These are phyloP conservation scores for Aspergillus carbonarius DNA, from an alignment of 2,329 filamentous ascomycete species.

Conservation along the genomic window DNA sequence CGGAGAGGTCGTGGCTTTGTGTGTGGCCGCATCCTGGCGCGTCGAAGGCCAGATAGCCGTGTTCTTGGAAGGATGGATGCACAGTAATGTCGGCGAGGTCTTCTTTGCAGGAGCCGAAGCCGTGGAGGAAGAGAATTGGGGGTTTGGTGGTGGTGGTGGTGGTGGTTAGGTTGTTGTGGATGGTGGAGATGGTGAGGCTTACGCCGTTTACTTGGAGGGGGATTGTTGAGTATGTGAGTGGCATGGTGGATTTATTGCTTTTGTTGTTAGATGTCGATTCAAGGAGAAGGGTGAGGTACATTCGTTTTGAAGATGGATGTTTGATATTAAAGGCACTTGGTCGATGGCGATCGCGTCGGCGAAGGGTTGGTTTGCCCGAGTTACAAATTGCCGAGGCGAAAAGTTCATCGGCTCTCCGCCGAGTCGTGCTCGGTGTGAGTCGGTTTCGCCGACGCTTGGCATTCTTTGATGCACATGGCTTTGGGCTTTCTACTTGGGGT, in stretches of 20 bases:
- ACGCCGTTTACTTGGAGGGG: slow-evolving; percentile 22
- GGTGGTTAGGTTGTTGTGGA: slow-evolving; percentile 14
- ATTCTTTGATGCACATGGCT: no score
- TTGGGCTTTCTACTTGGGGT: no score
- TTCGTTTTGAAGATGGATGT: no score
- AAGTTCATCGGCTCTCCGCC: no score
- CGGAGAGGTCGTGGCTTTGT: slow-evolving; percentile 17
- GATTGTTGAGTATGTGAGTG: neutral
- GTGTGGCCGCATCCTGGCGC: slow-evolving; percentile 27
- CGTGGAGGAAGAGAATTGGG: slow-evolving; percentile 26
- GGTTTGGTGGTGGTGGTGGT: slow-evolving; percentile 14
- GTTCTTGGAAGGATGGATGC: slow-evolving; percentile 15
- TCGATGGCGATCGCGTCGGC: no score
- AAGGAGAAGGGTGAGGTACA: neutral
- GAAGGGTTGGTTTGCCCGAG: no score
- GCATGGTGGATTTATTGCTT: neutral
- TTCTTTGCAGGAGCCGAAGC: slow-evolving; percentile 29
- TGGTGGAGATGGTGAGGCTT: slow-evolving; percentile 19
- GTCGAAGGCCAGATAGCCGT: slow-evolving; percentile 24
- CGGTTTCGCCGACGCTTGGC: no score
- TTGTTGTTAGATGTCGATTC: neutral
- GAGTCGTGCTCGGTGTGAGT: no score
- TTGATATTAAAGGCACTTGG: no score
- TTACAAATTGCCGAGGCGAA: no score
- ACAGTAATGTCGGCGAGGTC: slow-evolving; percentile 21